Evolutionary conservation across 352 stramenopile genomes (phyloP), one percentile per base, ranked within the genome.

Genomic region (Bremia lactucae): DNA sequence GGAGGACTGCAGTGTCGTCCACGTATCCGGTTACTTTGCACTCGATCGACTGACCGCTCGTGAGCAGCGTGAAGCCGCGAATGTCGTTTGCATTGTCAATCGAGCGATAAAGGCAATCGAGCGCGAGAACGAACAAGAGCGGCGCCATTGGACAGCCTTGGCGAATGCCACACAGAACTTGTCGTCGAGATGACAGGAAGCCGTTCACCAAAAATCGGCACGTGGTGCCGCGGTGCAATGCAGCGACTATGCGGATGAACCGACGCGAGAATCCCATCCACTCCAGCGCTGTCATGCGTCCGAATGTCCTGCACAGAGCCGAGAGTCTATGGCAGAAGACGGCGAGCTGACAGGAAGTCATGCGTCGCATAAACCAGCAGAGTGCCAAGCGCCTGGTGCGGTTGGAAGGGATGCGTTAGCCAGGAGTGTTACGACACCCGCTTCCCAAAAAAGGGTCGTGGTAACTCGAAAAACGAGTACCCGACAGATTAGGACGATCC

Each of bases 141-240:
- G 46, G 31, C 1, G 28, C 37, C 3, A 53, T 10, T 11, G 31
- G 46, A 11, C 37, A 52, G 1, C 45, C 46, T 13, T 53, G 46
- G 0, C 31, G 19, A 10, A 53, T 53, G 0, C 29, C 37, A 11
- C 29, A 46, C 2, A 6, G 42, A 2, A 53, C 38, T n/a, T 22
- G 1, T 13, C 41, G 8, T 0, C n/a, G 4, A 1, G 37, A 23
- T 1, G 46, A 53, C 2, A 20, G 6, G 4, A 34, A n/a, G 0
- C 46, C 46, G n/a, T 53, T 53, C 10, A 25, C 46, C 2, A 46
- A 6, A 10, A 53, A 47, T 2, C 22, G 3, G 1, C 42, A 36
- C 4, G 9, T 33, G 1, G 46, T 47, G 10, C 21, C 21, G 1
- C n/a, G 8, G 3, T 24, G 39, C 24, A 47, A 9, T 3, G 3